Evolutionary conservation across 108 stramenopile genomes (phyloP), one percentile per base, ranked within the genome.

Genomic region (Pseudonitzschia delicatissima): DNA sequence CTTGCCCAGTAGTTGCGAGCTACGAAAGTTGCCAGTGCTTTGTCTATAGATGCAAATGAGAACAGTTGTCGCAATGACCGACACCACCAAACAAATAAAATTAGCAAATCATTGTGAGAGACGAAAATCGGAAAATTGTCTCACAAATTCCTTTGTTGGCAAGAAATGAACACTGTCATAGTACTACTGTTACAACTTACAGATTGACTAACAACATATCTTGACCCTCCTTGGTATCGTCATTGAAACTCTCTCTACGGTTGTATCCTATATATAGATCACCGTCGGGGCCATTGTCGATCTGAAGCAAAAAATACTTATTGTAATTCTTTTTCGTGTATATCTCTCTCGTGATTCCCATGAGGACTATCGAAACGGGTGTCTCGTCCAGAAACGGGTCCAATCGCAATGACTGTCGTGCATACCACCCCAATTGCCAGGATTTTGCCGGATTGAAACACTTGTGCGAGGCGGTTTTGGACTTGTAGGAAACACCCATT

Each of bases 391-490:
- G 2, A 13, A 6, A 44, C 42, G 42, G 42, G 42, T 2, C n/a
- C 42, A 44, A n/a, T 13, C 42, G 42, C 42, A 44, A n/a, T 13
- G 42, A 44, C 7, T 33, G 18, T 23, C 73, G 62, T n/a, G 66
- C 4, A 28, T 70, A 86, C 83, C 83, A 84, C 1, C 79, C 79
- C 2, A 75, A 35, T 35, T 80, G 76, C 77, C 66, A 71, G 31
- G 37, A 61, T 59, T 87, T 83, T 32, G 74, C 78, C 11, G 61
- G 63, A 48, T 87, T 87, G 78, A 83, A 87, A 45, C 86, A 87
- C 82, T 82, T 82, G 7, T 13, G 4, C 1, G 82, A 77, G 23
- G 52, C 68, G 17, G 73, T 68, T 27, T 78, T 67, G 17, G 57
- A 11, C 17, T 7, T 8, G 55, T 81, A 86, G 26, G 59, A 66